These are phyloP conservation scores for Skeletonema costatum DNA, from an alignment of 108 stramenopile species.

Conservation along the genomic window DNA sequence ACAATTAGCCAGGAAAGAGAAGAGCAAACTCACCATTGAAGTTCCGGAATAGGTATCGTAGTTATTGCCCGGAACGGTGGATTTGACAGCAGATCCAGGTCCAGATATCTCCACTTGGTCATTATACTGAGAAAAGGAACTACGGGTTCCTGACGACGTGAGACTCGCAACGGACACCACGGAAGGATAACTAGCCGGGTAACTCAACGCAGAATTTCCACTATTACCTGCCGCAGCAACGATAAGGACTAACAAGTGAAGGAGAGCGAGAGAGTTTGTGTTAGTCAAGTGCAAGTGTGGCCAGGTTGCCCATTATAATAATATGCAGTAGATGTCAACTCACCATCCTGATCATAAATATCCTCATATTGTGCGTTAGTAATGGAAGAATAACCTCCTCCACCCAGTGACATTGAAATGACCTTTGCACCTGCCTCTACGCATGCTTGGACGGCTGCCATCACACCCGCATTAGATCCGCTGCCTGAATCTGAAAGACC, in stretches of 20 bases:
- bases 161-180: slow-evolving; percentile 60
- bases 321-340: too few relatives aligned
- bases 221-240: slow-evolving; percentile 71
- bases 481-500: slow-evolving; percentile 35
- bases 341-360: slow-evolving; percentile 37
- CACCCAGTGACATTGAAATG: slow-evolving; percentile 57
- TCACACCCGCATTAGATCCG: slow-evolving; percentile 38
- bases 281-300: too few relatives aligned
- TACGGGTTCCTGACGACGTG: slow-evolving; percentile 2
- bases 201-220: slow-evolving; percentile 23
- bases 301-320: too few relatives aligned
- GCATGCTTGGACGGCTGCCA: slow-evolving; percentile 49
- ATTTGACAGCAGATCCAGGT: slow-evolving; percentile 1
- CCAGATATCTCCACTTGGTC: slow-evolving; percentile 57
- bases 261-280: too few relatives aligned
- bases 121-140: slow-evolving; percentile 39
- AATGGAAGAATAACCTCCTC: background rate
- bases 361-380: slow-evolving; percentile 7
- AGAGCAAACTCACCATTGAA: slow-evolving; percentile 18
- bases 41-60: slow-evolving; percentile 19
- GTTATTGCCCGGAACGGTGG: background rate
- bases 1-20: background rate
- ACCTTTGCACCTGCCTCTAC: slow-evolving; percentile 46
- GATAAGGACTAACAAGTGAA: slow-evolving; percentile 17
- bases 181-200: slow-evolving; percentile 49